Percentiles rank a stretch among this genome's conserved stretches.
Conservation (phyloP, 2,329 filamentous ascomycete species). For the Penicillium polonicum region DNA sequence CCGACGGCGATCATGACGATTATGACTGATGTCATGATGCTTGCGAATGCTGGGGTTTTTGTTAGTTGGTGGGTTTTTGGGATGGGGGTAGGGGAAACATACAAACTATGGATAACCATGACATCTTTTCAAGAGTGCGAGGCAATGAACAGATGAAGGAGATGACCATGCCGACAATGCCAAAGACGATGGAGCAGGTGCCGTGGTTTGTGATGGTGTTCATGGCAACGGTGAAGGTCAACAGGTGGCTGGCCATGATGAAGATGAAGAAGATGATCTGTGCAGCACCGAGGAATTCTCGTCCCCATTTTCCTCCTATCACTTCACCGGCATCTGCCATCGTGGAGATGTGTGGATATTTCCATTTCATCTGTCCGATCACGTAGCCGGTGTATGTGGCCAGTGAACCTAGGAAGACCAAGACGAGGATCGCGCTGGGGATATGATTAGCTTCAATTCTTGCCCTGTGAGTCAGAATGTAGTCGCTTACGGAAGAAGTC, state of each 20-base stretch:
- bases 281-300: constrained; percentile 61
- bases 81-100: background rate
- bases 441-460: constrained; percentile 4
- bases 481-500: constrained; percentile 50
- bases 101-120: constrained; percentile 60
- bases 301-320: constrained; percentile 59
- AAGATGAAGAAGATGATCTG: constrained; percentile 66
- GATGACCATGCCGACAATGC: constrained; percentile 57
- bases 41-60: constrained; percentile 55
- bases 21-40: constrained; percentile 62
- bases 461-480: background rate
- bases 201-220: constrained; percentile 62
- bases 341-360: constrained; percentile 59
- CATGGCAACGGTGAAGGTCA: constrained; percentile 69
- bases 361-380: constrained; percentile 59
- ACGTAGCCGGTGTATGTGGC: constrained; percentile 62
- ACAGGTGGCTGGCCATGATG: constrained; percentile 68
- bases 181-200: constrained; percentile 64
- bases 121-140: constrained; percentile 62
- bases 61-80: background rate
- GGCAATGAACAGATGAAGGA: constrained; percentile 61
- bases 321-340: constrained; percentile 68
- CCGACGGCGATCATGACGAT: constrained; percentile 67
- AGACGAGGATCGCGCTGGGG: constrained; percentile 51
- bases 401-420: constrained; percentile 54